These are phyloP conservation scores for Hypoxylon sp. DNA, from an alignment of 2,329 filamentous ascomycete genomes.

Conservation along the genomic window DNA sequence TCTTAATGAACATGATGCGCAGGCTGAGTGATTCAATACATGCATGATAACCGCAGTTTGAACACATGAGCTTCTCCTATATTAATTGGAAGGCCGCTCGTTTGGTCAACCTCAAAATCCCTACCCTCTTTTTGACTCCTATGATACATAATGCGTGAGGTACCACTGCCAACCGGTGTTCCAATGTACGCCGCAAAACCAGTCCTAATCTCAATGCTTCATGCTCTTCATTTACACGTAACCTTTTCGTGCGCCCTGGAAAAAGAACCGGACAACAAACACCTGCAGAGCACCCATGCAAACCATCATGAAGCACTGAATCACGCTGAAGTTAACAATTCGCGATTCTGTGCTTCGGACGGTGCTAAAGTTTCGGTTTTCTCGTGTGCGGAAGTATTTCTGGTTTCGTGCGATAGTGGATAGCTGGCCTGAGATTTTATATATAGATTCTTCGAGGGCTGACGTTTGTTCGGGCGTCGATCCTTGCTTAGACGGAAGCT, in stretches of 20 bases:
- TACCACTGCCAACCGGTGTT: constrained; percentile 41
- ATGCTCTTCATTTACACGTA: constrained; percentile 69
- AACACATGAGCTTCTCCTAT: constrained; percentile 15
- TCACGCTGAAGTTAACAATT: constrained; percentile 97
- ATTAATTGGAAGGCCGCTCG: constrained; percentile 22
- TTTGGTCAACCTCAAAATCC: constrained; percentile 23
- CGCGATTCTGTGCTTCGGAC: constrained; percentile 95
- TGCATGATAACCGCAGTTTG: constrained; percentile 11
- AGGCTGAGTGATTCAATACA: neutral
- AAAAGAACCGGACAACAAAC: constrained; percentile 98
- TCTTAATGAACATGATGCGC: constrained; percentile 1
- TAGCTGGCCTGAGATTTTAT: constrained; percentile 92
- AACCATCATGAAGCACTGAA: constrained; percentile 92
- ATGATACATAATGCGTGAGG: constrained; percentile 48
- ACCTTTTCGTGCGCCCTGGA: constrained; percentile 84
- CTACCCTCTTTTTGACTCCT: constrained; percentile 46
- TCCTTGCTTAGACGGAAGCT: constrained; percentile 51
- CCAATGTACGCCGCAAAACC: constrained; percentile 49
- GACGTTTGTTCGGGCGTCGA: constrained; percentile 88
- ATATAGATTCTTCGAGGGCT: constrained; percentile 91
- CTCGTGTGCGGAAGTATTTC: constrained; percentile 98
- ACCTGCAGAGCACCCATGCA: constrained; percentile 97
- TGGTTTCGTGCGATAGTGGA: constrained; percentile 97
- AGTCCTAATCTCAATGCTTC: constrained; percentile 34
- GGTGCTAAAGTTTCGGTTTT: constrained; percentile 99